Evolutionary conservation across 768 basidiomycete genomes (phyloP), one percentile per base, ranked within the genome.

Genomic region (Boletus pseudo-olivaceus): DNA sequence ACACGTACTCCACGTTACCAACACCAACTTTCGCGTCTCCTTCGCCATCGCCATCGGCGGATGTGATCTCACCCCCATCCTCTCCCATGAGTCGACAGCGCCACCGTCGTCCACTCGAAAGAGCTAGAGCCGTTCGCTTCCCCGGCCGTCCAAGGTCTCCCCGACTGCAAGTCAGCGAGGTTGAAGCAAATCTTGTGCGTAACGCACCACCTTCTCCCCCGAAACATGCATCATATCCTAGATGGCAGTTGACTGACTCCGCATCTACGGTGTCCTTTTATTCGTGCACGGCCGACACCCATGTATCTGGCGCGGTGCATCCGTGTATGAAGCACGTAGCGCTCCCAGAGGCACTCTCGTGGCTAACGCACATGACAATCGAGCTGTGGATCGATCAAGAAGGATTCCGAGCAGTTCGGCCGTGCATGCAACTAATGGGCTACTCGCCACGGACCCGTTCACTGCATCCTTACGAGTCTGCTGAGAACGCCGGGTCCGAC

Each of bases 311-410:
- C 27, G 19, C 38, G 47, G 43, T 54, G 45, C 49, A 57, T 54
- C 47, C 57, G 39, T 49, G 39, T 35, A 30, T 56, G 54, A 58
- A 55, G 39, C 48, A 57, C 17, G 51, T 59, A 7, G 55, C 47
- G n/a, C 71, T 76, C 27, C 78, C 76, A 0, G 56, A 65, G 27
- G 67, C 75, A 38, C 66, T 82, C 3, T 62, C 68, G 4, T 87
- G 85, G 84, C 75, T 88, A 11, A 75, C 77, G 57, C 73, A 75
- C 38, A 72, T 76, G 29, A 71, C 70, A 38, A 67, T 92, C 30
- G 82, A 87, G 53, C 71, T 93, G 33, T 79, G 83, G 67, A 84
- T 93, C 26, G 92, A 93, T 64, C 92, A 93, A 67, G 92, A 93
- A 72, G 86, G 88, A 4, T 90, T 90, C 62, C 81, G 90, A 26